Conservation (phyloP, 148 eudicot genomes). For the Arctostaphylos glauca region DNA sequence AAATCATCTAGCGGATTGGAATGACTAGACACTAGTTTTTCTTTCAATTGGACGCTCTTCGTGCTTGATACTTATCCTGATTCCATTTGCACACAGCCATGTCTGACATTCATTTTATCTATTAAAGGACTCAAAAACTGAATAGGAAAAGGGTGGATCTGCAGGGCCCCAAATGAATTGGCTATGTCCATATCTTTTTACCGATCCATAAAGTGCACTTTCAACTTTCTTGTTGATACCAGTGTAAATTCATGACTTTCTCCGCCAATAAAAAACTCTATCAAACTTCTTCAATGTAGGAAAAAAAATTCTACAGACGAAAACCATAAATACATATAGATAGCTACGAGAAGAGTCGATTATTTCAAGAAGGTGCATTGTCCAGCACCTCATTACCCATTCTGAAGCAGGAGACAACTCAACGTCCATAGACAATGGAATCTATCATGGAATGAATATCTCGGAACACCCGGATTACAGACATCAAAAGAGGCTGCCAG, state of each 20-base stretch:
- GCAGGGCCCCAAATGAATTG: background rate
- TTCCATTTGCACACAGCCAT: background rate
- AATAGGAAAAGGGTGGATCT: background rate
- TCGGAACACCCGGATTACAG: background rate
- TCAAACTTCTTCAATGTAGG: background rate
- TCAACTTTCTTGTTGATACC: background rate
- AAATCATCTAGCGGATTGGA: background rate
- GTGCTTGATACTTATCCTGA: background rate
- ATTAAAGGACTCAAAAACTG: background rate
- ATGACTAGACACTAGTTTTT: background rate
- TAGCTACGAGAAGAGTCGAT: background rate
- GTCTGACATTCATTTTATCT: background rate
- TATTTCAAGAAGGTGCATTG: background rate
- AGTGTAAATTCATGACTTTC: background rate
- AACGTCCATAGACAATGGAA: background rate
- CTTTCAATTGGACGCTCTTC: background rate
- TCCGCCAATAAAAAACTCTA: background rate
- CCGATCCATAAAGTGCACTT: background rate
- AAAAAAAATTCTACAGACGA: background rate
- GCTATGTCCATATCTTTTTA: background rate
- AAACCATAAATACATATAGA: background rate
- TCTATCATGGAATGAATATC: background rate
- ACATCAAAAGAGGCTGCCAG: background rate
- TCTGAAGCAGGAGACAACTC: background rate
- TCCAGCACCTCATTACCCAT: background rate